Percentiles rank a stretch among this genome's conserved stretches.
Evolutionary conservation across 2,329 filamentous ascomycete species (phyloP).

Genomic region (Colletotrichum spinosum): DNA sequence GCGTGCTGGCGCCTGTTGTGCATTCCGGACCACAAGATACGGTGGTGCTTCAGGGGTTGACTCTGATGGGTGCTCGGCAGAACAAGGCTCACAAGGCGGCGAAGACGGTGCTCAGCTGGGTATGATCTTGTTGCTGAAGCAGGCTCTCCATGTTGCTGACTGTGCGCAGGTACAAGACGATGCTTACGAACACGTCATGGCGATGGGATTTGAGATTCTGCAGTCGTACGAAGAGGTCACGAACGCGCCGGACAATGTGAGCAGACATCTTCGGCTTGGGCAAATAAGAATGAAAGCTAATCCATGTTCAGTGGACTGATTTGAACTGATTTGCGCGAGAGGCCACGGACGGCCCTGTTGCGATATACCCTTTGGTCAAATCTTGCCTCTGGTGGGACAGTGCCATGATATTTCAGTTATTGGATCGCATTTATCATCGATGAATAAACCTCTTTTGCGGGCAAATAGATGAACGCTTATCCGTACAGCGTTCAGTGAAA

Average conservation of each 20-base stretch:
- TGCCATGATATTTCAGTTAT: background rate
- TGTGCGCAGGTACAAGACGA: slow-evolving; percentile 73
- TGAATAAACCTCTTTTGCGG: background rate
- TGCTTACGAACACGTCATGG: slow-evolving; percentile 77
- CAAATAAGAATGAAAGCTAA: slow-evolving; percentile 5
- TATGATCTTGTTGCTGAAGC: slow-evolving; percentile 56
- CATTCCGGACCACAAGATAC: slow-evolving; percentile 75
- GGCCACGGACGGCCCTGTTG: slow-evolving; percentile 9
- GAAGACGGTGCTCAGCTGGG: slow-evolving; percentile 83
- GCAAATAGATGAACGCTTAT: too few relatives aligned
- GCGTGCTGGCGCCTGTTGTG: slow-evolving; percentile 84
- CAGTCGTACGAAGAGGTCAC: slow-evolving; percentile 87
- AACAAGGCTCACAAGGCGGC: slow-evolving; percentile 82
- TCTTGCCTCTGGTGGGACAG: background rate
- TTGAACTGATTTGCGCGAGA: slow-evolving; percentile 21
- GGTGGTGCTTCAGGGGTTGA: slow-evolving; percentile 79
- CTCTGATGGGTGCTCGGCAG: slow-evolving; percentile 83
- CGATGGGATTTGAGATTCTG: slow-evolving; percentile 83
- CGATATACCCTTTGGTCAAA: slow-evolving; percentile 23
- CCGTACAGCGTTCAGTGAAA: too few relatives aligned
- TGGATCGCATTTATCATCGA: background rate
- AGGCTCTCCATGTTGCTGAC: slow-evolving; percentile 34
- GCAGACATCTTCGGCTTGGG: slow-evolving; percentile 28
- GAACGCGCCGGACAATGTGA: slow-evolving; percentile 67
- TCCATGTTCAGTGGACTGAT: slow-evolving; percentile 29